These are phyloP conservation scores for Grosmannia huntii DNA, from an alignment of 2,329 filamentous ascomycete genomes.

Conservation along the genomic window DNA sequence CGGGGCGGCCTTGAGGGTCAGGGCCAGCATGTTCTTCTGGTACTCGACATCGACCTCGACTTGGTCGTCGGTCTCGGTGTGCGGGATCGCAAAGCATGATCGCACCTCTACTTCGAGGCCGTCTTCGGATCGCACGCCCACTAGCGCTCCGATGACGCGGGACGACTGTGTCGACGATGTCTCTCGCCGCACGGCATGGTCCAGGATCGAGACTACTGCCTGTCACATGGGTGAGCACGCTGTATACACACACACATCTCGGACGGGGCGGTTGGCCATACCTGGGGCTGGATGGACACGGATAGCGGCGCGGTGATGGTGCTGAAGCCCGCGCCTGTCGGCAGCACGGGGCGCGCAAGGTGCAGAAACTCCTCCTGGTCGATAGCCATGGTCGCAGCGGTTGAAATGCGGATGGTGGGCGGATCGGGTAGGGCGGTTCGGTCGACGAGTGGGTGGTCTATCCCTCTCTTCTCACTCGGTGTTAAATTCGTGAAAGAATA, in stretches of 20 bases:
- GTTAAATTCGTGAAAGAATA: slow-evolving; percentile 11
- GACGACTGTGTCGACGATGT: slow-evolving; percentile 65
- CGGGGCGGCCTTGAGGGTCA: slow-evolving; percentile 88
- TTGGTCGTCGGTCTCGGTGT: slow-evolving; percentile 96
- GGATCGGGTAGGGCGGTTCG: slow-evolving; percentile 11
- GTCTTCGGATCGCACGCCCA: slow-evolving; percentile 89
- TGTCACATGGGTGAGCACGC: slow-evolving; percentile 15
- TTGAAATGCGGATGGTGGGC: background rate
- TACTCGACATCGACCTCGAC: slow-evolving; percentile 99
- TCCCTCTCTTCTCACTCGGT: background rate
- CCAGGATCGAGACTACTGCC: slow-evolving; percentile 67
- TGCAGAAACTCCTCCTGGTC: slow-evolving; percentile 81
- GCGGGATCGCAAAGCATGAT: slow-evolving; percentile 93
- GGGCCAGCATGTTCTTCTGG: slow-evolving; percentile 96
- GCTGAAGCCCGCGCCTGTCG: slow-evolving; percentile 64
- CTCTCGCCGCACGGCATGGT: slow-evolving; percentile 88
- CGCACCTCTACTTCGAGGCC: slow-evolving; percentile 92
- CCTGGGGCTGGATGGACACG: slow-evolving; percentile 92
- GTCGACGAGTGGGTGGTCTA: slow-evolving; percentile 5
- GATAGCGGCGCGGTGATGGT: slow-evolving; percentile 82
- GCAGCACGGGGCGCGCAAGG: slow-evolving; percentile 82
- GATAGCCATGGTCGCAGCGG: slow-evolving; percentile 52
- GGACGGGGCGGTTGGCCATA: slow-evolving; percentile 27
- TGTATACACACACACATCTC: too few species aligned
- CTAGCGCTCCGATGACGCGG: slow-evolving; percentile 90